phyloP scores from a whole-genome alignment of 345 rosid genomes.

The Euphorbia pulcherrima region DNA sequence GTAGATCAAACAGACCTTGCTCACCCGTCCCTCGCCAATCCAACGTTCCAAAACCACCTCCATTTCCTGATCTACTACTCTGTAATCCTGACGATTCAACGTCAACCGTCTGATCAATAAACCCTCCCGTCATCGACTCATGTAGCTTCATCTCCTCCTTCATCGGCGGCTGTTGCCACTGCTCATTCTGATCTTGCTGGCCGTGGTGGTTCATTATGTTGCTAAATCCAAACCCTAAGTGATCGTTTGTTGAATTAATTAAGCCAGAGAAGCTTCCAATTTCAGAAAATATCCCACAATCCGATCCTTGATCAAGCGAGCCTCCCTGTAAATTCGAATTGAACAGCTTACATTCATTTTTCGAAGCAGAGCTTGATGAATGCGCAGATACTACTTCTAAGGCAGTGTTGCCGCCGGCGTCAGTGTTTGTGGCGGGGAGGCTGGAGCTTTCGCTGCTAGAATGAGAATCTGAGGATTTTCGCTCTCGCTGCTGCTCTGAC shows the following conservation, averaged over 20 bases:
- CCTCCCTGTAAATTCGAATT: constrained; percentile 44
- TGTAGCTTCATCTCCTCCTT: constrained; percentile 33
- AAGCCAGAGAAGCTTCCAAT: constrained; percentile 54
- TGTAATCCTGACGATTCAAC: constrained; percentile 31
- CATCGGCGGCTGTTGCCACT: constrained; percentile 25
- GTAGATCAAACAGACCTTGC: constrained; percentile 66
- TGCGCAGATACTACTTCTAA: constrained; percentile 46
- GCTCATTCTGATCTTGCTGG: constrained; percentile 28
- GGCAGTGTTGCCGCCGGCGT: constrained; percentile 19
- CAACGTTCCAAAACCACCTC: constrained; percentile 59
- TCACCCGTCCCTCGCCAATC: constrained; percentile 72
- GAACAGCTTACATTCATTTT: constrained; percentile 24
- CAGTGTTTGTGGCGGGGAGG: constrained; percentile 56
- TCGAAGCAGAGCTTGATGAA: constrained; percentile 38
- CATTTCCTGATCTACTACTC: constrained; percentile 26
- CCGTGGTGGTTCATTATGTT: constrained; percentile 30
- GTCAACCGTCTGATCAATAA: constrained; percentile 50
- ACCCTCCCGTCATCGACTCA: constrained; percentile 32
- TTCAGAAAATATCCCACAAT: constrained; percentile 63
- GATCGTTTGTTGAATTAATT: constrained; percentile 44
- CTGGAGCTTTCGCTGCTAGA: constrained; percentile 86
- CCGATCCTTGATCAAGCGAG: constrained; percentile 47
- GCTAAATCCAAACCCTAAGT: constrained; percentile 46
- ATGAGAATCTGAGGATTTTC: constrained; percentile 38
- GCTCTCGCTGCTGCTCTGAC: constrained; percentile 16